These are phyloP conservation scores for Mycena indigotica DNA, from an alignment of 768 basidiomycete species.

Conservation along the genomic window DNA sequence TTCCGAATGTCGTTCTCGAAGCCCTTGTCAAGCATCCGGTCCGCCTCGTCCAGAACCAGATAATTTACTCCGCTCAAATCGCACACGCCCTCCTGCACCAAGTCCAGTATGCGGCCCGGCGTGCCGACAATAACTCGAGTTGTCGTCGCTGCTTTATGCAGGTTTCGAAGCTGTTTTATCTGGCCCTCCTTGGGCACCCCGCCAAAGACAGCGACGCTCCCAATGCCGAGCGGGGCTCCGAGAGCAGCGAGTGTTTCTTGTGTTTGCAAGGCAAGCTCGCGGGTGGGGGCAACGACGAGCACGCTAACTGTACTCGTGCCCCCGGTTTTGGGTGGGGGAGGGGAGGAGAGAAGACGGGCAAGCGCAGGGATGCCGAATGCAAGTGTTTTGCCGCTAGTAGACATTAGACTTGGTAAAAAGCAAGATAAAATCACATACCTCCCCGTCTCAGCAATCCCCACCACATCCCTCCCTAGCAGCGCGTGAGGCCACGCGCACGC, in stretches of 20 bases:
- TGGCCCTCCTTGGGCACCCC: constrained; percentile 93
- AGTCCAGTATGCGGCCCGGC: constrained; percentile 89
- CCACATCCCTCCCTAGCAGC: constrained; percentile 79
- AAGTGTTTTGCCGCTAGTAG: constrained; percentile 85
- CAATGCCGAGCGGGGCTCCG: constrained; percentile 73
- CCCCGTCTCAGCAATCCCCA: constrained; percentile 97
- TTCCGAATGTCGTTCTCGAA: constrained; percentile 96
- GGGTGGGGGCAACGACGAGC: constrained; percentile 90
- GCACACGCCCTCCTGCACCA: constrained; percentile 84
- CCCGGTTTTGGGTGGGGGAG: constrained; percentile 32
- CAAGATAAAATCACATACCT: no score
- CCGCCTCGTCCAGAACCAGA: constrained; percentile 95
- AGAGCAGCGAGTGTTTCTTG: constrained; percentile 79
- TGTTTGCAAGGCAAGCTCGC: constrained; percentile 95
- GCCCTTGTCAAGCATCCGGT: constrained; percentile 96
- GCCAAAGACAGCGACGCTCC: constrained; percentile 88
- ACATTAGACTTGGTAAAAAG: constrained; percentile 5
- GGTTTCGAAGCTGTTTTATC: constrained; percentile 63
- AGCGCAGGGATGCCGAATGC: constrained; percentile 94
- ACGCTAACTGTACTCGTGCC: constrained; percentile 50
- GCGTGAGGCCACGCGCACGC: constrained; percentile 93
- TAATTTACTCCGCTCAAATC: constrained; percentile 84
- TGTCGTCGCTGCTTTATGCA: constrained; percentile 45
- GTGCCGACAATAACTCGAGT: constrained; percentile 92
- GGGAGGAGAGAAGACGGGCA: constrained; percentile 55